Conservation (phyloP, 495 filamentous ascomycete species). For the Hypoxylon cercidicola region DNA sequence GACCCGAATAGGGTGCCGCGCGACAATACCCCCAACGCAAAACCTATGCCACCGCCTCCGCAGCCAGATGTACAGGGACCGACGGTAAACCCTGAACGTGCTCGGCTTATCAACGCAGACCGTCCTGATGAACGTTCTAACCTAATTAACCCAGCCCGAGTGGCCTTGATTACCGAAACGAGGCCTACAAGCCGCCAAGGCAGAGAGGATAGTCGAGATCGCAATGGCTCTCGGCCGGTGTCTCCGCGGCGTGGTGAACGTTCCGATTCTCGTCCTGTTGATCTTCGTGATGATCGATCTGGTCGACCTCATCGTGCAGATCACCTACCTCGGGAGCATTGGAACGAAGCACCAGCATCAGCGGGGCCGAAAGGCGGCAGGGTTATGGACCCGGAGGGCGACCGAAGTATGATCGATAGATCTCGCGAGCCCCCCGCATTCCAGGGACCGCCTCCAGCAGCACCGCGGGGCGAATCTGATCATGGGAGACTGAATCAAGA, state of each 20-base stretch:
- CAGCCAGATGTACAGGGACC: slow-evolving; percentile 53
- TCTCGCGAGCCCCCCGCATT: slow-evolving; percentile 50
- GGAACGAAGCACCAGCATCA: slow-evolving; percentile 42
- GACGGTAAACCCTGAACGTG: slow-evolving; percentile 57
- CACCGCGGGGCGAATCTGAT: slow-evolving; percentile 57
- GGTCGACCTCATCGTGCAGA: slow-evolving; percentile 53
- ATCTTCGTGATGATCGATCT: slow-evolving; percentile 60
- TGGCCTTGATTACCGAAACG: slow-evolving; percentile 60
- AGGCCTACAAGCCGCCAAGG: slow-evolving; percentile 48
- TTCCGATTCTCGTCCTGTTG: slow-evolving; percentile 47
- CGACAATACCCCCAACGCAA: slow-evolving; percentile 41
- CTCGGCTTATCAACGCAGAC: slow-evolving; percentile 52
- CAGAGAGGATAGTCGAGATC: slow-evolving; percentile 59
- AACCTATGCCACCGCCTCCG: slow-evolving; percentile 45
- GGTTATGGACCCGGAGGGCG: slow-evolving; percentile 49
- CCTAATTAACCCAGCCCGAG: slow-evolving; percentile 66
- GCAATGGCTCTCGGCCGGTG: slow-evolving; percentile 55
- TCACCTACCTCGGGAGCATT: slow-evolving; percentile 51
- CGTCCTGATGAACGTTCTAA: slow-evolving; percentile 46
- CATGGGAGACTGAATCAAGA: slow-evolving; percentile 70
- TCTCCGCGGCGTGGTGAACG: slow-evolving; percentile 63
- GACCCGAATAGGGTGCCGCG: slow-evolving; percentile 47
- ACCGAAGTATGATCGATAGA: slow-evolving; percentile 47
- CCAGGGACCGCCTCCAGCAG: slow-evolving; percentile 41
- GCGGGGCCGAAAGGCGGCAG: slow-evolving; percentile 38